Conservation (phyloP, 2,329 filamentous ascomycete species). For the Penicillium digitatum region DNA sequence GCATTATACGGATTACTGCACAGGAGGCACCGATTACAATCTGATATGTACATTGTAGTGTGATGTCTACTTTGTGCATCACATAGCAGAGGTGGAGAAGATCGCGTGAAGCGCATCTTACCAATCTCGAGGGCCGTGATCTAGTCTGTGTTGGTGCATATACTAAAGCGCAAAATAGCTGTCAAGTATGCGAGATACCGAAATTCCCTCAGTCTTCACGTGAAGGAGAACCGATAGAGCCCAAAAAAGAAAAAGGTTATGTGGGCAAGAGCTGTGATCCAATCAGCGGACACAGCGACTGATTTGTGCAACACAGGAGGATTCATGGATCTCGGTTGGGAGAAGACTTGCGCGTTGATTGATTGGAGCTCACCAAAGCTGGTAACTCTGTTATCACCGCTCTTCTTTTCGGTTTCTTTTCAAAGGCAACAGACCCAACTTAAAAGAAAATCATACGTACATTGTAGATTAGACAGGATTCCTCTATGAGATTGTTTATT, state of each 20-base stretch:
- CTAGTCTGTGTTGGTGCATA: not conserved
- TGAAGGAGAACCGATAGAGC: conserved; percentile 8
- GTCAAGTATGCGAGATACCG: conserved; percentile 24
- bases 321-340: conserved; percentile 5
- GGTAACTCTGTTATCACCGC: not conserved
- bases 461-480: not conserved
- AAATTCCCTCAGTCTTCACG: conserved; percentile 17
- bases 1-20: too few relatives aligned
- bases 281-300: conserved; percentile 4
- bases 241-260: not conserved
- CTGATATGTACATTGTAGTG: not conserved
- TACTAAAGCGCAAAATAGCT: conserved; percentile 8
- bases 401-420: not conserved
- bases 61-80: not conserved
- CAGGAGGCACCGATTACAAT: not conserved
- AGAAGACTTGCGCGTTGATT: conserved; percentile 12
- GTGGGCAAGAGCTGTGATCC: conserved; percentile 1
- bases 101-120: not conserved
- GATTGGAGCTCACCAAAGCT: conserved; percentile 4
- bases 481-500: not conserved
- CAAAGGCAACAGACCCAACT: not conserved
- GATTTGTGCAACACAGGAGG: conserved; percentile 12
- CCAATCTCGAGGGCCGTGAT: not conserved
- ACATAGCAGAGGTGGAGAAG: not conserved
- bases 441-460: not conserved